A percentile compares a stretch with the other conserved stretches of the same genome.
These are phyloP conservation scores for Kwoniella dendrophila DNA, from an alignment of 768 basidiomycete genomes.

Conservation along the genomic window DNA sequence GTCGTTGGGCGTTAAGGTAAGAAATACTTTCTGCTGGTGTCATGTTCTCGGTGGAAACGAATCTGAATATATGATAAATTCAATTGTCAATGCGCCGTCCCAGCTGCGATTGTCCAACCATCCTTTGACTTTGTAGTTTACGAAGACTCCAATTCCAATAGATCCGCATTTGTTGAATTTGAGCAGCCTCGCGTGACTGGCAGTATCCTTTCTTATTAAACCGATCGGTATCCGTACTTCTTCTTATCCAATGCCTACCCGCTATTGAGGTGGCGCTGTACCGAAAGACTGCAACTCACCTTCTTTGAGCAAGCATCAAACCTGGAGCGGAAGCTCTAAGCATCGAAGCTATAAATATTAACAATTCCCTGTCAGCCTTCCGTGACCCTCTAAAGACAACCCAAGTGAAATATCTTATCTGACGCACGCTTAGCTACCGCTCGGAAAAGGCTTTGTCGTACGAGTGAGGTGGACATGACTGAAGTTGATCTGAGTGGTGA, in stretches of 20 bases:
- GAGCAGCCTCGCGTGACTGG: too few relatives aligned
- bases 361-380: background rate
- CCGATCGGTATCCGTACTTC: too few relatives aligned
- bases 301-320: slow-evolving; percentile 31
- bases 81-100: background rate
- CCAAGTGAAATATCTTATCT: background rate
- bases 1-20: slow-evolving; percentile 84
- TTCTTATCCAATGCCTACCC: too few relatives aligned
- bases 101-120: background rate
- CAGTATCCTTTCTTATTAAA: too few relatives aligned
- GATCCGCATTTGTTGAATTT: too few relatives aligned
- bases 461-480: slow-evolving; percentile 20
- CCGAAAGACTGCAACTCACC: slow-evolving; percentile 11
- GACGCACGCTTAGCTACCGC: slow-evolving; percentile 20
- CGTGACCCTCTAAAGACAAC: background rate
- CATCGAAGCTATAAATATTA: slow-evolving; percentile 21
- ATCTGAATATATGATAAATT: slow-evolving; percentile 16
- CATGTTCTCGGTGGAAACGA: slow-evolving; percentile 51
- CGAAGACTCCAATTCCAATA: too few relatives aligned
- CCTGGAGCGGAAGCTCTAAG: slow-evolving; percentile 33
- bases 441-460: slow-evolving; percentile 19
- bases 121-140: background rate
- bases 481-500: slow-evolving; percentile 4
- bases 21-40: slow-evolving; percentile 53
- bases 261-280: too few relatives aligned